Evolutionary conservation across 306 rosid species (phyloP).

Genomic region (Amphicarpaea edgeworthii): DNA sequence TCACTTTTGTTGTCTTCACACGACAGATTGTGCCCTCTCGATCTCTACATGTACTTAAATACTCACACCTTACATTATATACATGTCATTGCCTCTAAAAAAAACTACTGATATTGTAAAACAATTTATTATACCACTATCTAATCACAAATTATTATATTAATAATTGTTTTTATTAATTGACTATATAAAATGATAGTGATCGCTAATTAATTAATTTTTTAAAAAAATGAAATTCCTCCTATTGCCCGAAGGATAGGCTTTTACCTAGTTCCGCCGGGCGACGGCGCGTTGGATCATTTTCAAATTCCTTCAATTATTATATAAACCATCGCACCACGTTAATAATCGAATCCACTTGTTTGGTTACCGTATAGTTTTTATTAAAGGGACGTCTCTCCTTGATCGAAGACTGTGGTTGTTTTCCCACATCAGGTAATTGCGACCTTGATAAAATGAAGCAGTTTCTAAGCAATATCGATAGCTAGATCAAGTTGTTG

Average conservation of each 20-base stretch:
- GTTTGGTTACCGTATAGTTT: slow-evolving; percentile 67
- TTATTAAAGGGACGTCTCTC: slow-evolving; percentile 72
- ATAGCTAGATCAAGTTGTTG: slow-evolving; percentile 46
- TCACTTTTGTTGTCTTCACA: slow-evolving; percentile 99
- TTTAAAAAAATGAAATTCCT: no score
- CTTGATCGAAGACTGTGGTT: slow-evolving; percentile 52
- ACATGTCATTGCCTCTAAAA: no score
- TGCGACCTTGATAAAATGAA: slow-evolving; percentile 47
- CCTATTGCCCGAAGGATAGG: no score
- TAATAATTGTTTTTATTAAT: no score
- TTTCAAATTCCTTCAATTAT: slow-evolving; percentile 43
- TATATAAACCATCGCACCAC: slow-evolving; percentile 42
- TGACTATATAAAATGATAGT: no score
- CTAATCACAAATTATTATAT: no score
- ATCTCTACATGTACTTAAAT: slow-evolving; percentile 34
- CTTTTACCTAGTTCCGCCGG: no score
- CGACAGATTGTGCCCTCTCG: slow-evolving; percentile 66
- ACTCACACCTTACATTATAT: slow-evolving; percentile 39
- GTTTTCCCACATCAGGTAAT: slow-evolving; percentile 46
- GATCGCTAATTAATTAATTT: no score
- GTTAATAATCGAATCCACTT: slow-evolving; percentile 51
- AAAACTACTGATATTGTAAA: no score
- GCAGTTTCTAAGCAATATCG: slow-evolving; percentile 51
- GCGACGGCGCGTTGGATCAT: no score
- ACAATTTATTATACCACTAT: no score